These are phyloP conservation scores for Hypoxylon sp. DNA, from an alignment of 2,329 filamentous ascomycete species.

Conservation along the genomic window DNA sequence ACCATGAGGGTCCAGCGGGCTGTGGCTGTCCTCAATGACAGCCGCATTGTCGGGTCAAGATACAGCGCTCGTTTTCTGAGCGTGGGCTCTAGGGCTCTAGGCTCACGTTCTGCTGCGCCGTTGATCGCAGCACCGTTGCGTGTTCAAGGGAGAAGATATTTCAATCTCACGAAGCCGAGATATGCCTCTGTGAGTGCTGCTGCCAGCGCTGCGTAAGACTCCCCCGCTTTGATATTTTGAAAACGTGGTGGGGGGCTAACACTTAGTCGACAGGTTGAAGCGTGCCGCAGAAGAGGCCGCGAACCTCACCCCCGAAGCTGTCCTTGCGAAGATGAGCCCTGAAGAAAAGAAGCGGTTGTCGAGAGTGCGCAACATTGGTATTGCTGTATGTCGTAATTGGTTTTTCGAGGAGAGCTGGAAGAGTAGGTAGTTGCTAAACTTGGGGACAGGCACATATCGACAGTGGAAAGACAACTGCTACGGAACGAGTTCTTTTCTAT, in stretches of 20 bases:
- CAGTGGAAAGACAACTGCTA: conserved; percentile 96
- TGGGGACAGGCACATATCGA: conserved; percentile 88
- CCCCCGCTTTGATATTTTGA: background rate
- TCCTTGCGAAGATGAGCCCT: conserved; percentile 85
- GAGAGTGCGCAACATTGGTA: conserved; percentile 95
- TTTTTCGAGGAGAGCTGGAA: conserved; percentile 4
- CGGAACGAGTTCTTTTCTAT: conserved; percentile 97
- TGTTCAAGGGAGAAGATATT: conserved; percentile 57
- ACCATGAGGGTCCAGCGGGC: conserved; percentile 60
- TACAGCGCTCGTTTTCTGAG: conserved; percentile 55
- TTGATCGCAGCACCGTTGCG: conserved; percentile 54
- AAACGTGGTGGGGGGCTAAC: conserved; percentile 6
- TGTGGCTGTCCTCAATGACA: conserved; percentile 57
- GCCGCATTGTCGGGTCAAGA: conserved; percentile 55
- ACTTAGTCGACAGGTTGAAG: conserved; percentile 56
- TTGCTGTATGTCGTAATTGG: conserved; percentile 75
- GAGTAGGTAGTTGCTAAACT: conserved; percentile 30
- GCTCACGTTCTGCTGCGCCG: conserved; percentile 51
- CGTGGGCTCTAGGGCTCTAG: conserved; percentile 51
- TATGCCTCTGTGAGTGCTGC: conserved; percentile 53
- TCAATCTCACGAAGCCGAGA: conserved; percentile 57
- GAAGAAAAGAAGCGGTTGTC: conserved; percentile 83
- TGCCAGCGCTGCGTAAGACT: conserved; percentile 59
- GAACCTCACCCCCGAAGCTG: conserved; percentile 68
- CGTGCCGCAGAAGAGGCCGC: conserved; percentile 69